Conservation (phyloP, 1,284 basidiomycete genomes). For the Phlebopus sp. region DNA sequence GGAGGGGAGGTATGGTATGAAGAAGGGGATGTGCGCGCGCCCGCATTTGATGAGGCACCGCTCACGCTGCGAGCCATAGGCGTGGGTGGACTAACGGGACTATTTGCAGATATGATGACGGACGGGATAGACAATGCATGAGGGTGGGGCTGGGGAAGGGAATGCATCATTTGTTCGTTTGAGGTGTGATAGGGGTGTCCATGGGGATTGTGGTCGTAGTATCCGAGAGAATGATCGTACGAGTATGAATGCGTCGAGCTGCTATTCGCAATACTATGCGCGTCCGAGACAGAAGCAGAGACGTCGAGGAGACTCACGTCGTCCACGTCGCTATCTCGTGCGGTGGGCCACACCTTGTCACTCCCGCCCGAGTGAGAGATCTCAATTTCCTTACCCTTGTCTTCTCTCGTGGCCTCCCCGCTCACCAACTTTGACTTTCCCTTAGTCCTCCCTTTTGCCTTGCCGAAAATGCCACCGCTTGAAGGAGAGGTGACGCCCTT, state of each 20-base stretch:
- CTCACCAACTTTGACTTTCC: conserved; percentile 17
- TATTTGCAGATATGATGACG: conserved; percentile 33
- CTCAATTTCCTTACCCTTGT: conserved; percentile 28
- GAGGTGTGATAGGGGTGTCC: background rate
- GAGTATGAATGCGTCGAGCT: conserved; percentile 25
- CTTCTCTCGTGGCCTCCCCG: conserved; percentile 28
- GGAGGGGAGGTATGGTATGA: conserved; percentile 4
- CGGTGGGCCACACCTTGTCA: background rate
- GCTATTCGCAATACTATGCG: conserved; percentile 27
- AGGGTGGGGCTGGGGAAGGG: background rate
- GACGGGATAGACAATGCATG: conserved; percentile 27
- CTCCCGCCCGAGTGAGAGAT: conserved; percentile 24
- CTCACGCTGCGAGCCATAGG: conserved; percentile 21
- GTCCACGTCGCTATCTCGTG: conserved; percentile 26
- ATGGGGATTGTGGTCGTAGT: background rate
- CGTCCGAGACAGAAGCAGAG: conserved; percentile 28
- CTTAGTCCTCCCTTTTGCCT: conserved; percentile 32
- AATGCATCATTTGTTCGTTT: too few relatives aligned
- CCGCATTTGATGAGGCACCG: conserved; percentile 21
- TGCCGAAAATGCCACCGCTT: conserved; percentile 37
- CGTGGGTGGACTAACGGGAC: conserved; percentile 11
- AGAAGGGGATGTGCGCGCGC: conserved; percentile 19
- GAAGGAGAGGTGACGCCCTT: conserved; percentile 54
- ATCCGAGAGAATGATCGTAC: conserved; percentile 12
- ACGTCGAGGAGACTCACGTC: conserved; percentile 27